phyloP scores from a whole-genome alignment of 441 rosid species.

The Geranium incanum region DNA sequence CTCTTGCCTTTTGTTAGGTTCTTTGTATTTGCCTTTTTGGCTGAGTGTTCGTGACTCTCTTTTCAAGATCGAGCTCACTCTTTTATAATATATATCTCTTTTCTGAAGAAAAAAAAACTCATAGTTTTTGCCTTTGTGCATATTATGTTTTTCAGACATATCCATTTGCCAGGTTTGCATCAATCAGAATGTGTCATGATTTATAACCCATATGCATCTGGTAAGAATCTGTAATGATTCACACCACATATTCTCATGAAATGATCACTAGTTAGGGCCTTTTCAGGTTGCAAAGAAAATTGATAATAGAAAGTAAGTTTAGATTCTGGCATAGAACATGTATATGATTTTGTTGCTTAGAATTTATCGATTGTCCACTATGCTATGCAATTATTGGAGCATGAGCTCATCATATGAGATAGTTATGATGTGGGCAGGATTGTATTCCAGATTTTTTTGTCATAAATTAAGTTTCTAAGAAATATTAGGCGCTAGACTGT shows the following conservation, averaged over 20 bases:
- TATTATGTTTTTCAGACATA: neutral
- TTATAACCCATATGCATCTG: slow-evolving; percentile 1
- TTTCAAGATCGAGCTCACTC: no score
- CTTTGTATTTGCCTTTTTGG: no score
- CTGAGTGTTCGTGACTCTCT: no score
- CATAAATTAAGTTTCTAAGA: neutral
- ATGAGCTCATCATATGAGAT: neutral
- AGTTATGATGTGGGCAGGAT: neutral
- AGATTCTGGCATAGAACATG: neutral
- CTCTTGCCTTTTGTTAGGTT: no score
- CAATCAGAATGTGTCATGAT: neutral
- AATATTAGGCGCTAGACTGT: neutral
- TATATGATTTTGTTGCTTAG: neutral
- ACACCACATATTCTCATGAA: neutral
- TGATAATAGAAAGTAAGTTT: no score
- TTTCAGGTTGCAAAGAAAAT: neutral
- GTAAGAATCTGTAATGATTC: neutral
- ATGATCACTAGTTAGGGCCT: neutral
- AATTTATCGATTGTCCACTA: neutral
- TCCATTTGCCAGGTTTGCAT: neutral
- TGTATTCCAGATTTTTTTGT: neutral
- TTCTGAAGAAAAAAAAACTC: no score
- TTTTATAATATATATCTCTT: no score
- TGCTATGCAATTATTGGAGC: neutral
- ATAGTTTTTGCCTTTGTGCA: neutral